Base-by-base conservation (phyloP, 495 filamentous ascomycete species). In the Cairneyella variabilis region DNA sequence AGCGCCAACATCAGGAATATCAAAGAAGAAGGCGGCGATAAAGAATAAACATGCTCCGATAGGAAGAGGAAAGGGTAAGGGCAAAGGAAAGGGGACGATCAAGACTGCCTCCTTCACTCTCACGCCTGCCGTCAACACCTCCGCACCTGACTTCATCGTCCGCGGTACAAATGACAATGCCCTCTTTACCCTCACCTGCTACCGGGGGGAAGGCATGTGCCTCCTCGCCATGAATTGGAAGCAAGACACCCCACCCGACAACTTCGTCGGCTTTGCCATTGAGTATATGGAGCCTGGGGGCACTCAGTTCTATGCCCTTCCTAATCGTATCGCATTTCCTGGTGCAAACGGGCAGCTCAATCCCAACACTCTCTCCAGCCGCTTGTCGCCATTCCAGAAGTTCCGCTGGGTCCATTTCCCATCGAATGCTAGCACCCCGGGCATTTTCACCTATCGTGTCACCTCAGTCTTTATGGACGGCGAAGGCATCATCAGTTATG, bases 161-260 rank as follows among this genome's bases (percentile, higher is more conserved):
- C 53, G 34, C 2, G 45, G 53, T 32, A 56, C 43, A 17, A 56
- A 43, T 56, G 45, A 41, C 27, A 47, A 39, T 3, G 53, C 53
- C 28, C 45, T 56, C 10, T 56, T 56, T 30, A 56, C 45, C 2
- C 34, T 56, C 30, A 48, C 45, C 11, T 47, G 44, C 42, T 56
- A 56, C 36, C 32, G 45, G 25, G 53, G 53, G n/a, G 53, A 50
- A 32, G 53, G 53, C 34, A 56, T 56, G 53, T 56, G 53, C 45
- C 44, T 56, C 34, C 53, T 56, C 32, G 45, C 53, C n/a, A 56
- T 56, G 45, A 50, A 56, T 34, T 56, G 45, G 53, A 56, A 56
- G 48, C 44, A 50, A 41, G 46, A 14, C 32, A 50, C 53, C 36
- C 53, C 45, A 28, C 53, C 53, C 16, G 22, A 56, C 20, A 56